A percentile compares a stretch with the other conserved stretches of the same genome.
These are phyloP conservation scores for Xylaria sp. DNA, from an alignment of 2,329 filamentous ascomycete species.

Conservation along the genomic window DNA sequence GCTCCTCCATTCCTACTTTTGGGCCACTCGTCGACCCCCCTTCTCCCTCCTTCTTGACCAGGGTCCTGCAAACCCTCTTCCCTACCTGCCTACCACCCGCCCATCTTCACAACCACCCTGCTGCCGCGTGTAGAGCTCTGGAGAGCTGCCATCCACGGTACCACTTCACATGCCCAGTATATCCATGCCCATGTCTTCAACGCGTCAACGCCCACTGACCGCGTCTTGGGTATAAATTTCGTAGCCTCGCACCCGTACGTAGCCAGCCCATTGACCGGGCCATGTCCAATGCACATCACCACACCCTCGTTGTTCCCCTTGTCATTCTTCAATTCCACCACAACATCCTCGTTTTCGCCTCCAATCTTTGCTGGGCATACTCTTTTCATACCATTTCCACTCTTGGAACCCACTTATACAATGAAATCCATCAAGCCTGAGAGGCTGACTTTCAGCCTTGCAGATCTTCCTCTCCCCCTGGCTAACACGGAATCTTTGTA, in stretches of 20 bases:
- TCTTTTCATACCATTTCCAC: background rate
- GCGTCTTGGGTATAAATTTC: constrained; percentile 37
- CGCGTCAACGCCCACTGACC: constrained; percentile 38
- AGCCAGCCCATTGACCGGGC: constrained; percentile 15
- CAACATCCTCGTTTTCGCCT: constrained; percentile 8
- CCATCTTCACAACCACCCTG: constrained; percentile 28
- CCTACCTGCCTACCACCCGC: constrained; percentile 38
- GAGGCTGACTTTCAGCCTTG: constrained; percentile 55
- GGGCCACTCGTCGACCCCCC: constrained; percentile 33
- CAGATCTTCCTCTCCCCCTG: constrained; percentile 49
- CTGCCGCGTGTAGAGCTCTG: constrained; percentile 25
- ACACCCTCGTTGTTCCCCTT: constrained; percentile 9
- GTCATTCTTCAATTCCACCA: constrained; percentile 13
- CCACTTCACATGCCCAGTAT: constrained; percentile 23
- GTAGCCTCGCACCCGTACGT: constrained; percentile 34
- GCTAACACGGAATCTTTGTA: constrained; percentile 29
- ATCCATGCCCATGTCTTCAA: constrained; percentile 35
- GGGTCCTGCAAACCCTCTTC: constrained; percentile 38
- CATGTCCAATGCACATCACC: constrained; percentile 1
- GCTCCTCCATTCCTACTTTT: constrained; percentile 29
- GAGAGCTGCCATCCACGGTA: constrained; percentile 5
- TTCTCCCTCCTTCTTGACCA: constrained; percentile 36
- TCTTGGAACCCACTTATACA: constrained; percentile 19
- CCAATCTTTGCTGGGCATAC: background rate
- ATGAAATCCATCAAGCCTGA: background rate